Evolutionary conservation across 1,139 yeast genomes (phyloP), one percentile per base, ranked within the genome.

Genomic region (Saccharomycopsis crataegensis): DNA sequence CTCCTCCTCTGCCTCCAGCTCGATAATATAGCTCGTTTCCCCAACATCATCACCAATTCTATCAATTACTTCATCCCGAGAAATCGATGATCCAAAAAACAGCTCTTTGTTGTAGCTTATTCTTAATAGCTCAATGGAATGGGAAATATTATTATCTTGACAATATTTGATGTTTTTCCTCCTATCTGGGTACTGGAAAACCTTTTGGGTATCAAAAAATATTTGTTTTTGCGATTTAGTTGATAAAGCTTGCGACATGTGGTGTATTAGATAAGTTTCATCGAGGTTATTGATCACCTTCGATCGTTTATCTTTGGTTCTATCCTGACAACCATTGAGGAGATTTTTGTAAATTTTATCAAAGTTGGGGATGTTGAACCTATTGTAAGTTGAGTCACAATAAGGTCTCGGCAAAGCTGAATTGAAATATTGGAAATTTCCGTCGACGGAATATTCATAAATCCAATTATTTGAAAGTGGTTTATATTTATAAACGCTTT

Each of bases 181-280:
- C 22, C 22, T 48, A 9, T 28, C 28, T 7, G 57, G 57, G 41
- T 52, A 45, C 5, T 32, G 12, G 12, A 42, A 9, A 12, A 16
- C 17, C 34, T 54, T 54, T 6, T 12, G 28, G n/a, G n/a, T 33
- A 28, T 52, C 57, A 8, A 54, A n/a, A 9, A 9, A 37, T 9
- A 52, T 52, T 14, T 34, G 45, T 11, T 48, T 22, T 33, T 44
- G 57, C 4, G 28, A 22, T 3, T 33, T 11, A 7, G 16, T 36
- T 38, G 8, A 8, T 28, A 41, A 50, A 16, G 45, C 31, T 31
- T n/a, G 40, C 8, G 14, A 36, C 6, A 50, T 8, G n/a, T 51
- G 47, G 36, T 48, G 31, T 11, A 51, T 22, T 42, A 54, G 48
- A 44, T 54, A 51, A 42, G 52, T 47, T 38, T 32, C 34, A 36